Conservation (phyloP, 2,329 filamentous ascomycete species). For the Colletotrichum horii region DNA sequence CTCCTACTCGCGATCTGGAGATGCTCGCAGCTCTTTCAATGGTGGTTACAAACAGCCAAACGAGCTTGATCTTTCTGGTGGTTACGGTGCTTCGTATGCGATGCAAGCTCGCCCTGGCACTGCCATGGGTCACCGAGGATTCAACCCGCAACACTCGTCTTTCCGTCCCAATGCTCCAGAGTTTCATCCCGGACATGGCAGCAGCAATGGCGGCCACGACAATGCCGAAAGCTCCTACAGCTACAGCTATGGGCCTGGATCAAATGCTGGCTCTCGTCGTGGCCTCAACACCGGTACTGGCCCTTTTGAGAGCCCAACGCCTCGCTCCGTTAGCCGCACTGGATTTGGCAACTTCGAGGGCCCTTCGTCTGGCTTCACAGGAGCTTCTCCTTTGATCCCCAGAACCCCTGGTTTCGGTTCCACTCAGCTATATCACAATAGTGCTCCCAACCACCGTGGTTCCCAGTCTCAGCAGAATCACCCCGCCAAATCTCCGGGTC, state of each 20-base stretch:
- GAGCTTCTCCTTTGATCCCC: neutral
- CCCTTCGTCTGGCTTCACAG: neutral
- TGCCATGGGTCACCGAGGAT: conserved; percentile 12
- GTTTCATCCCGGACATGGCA: conserved; percentile 30
- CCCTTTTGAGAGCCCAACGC: conserved; percentile 8
- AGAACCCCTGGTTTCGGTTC: neutral
- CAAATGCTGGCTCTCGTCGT: conserved; percentile 1
- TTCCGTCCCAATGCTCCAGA: conserved; percentile 39
- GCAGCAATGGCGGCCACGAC: neutral
- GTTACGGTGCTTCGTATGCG: neutral
- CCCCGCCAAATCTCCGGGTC: neutral
- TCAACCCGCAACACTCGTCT: conserved; percentile 5
- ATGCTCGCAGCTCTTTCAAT: neutral
- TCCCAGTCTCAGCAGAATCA: neutral
- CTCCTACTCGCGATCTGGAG: conserved; percentile 2
- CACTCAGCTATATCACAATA: neutral
- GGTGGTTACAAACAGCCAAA: neutral
- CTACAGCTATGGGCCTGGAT: neutral
- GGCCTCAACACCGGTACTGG: conserved; percentile 1
- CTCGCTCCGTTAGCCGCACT: neutral
- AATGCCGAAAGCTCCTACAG: conserved; percentile 5
- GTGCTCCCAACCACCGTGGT: neutral
- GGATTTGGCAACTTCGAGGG: neutral
- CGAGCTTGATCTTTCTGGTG: neutral
- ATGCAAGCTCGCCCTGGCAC: conserved; percentile 9